Evolutionary conservation across 768 basidiomycete genomes (phyloP).

Genomic region (Hypholoma fasciculare): DNA sequence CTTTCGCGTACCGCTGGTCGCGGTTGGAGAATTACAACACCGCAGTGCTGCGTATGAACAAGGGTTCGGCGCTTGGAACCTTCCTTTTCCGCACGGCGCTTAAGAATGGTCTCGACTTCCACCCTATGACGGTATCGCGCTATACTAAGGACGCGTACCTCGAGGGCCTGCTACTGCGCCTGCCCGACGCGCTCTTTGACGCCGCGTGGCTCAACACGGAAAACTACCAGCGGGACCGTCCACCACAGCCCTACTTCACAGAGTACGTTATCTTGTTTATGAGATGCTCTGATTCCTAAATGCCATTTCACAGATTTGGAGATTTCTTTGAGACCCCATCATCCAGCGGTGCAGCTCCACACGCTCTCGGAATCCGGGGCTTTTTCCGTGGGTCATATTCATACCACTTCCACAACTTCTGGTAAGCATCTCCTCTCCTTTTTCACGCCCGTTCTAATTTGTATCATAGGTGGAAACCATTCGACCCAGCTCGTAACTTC

Average conservation of each 20-base stretch:
- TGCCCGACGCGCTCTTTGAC: conserved; percentile 93
- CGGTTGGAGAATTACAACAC: conserved; percentile 91
- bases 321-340: conserved; percentile 81
- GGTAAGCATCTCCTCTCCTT: conserved; percentile 46
- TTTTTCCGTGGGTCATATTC: conserved; percentile 94
- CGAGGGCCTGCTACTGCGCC: conserved; percentile 71
- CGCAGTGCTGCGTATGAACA: conserved; percentile 87
- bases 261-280: conserved; percentile 46
- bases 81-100: conserved; percentile 92
- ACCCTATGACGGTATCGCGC: conserved; percentile 87
- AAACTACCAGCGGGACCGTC: conserved; percentile 84
- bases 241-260: conserved; percentile 90
- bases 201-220: conserved; percentile 95
- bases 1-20: conserved; percentile 96
- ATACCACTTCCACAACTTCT: conserved; percentile 94
- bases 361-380: conserved; percentile 82
- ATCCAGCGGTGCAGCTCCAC: conserved; percentile 72
- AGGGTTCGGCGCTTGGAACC: conserved; percentile 82
- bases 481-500: conserved; percentile 85
- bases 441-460: background rate
- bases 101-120: conserved; percentile 91
- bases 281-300: background rate
- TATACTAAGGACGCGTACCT: conserved; percentile 85
- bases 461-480: conserved; percentile 83
- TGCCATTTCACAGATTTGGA: conserved; percentile 54